Evolutionary conservation across 176 grass and related monocot genomes (phyloP), one percentile per base, ranked within the genome.

Genomic region (Neostapfia colusana): DNA sequence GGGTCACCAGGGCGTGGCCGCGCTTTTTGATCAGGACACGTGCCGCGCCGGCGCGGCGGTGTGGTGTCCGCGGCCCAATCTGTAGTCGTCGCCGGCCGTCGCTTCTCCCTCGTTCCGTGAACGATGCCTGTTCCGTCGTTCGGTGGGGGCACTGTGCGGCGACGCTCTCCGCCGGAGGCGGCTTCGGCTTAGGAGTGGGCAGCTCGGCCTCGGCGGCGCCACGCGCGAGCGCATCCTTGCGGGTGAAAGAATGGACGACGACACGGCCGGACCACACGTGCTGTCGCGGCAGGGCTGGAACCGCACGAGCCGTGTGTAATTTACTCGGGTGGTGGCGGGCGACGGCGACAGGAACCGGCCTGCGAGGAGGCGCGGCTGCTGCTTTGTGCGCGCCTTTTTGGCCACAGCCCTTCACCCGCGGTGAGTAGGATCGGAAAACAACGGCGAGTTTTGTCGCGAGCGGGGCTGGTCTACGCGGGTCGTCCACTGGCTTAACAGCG

Each of bases 281-380:
- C 3, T 57, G 54, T 11, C n/a, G 21, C 6, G 7, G 7, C 54
- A 57, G 21, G 8, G 13, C 26, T 43, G 10, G 42, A 0, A 9
- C 8, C 11, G 56, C 42, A 1, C 67, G 36, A 7, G 21, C 41
- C 21, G 15, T 28, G 31, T 2, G 56, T 51, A 69, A 3, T 86
- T 63, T 83, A 79, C 69, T 48, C 15, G 10, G 24, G 43, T 39
- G 69, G 81, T 83, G 81, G 75, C 36, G 4, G 73, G 26, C 75
- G 86, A 88, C 86, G 81, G 63, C 75, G 86, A 88, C 86, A 46
- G 69, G 50, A 88, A 88, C 86, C 85, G 75, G 85, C 86, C 85
- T 69, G 85, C 63, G 81, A 61, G 66, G 39, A 25, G 21, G 38
- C 6, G 31, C 23, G 13, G 23, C 8, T 44, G 21, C 54, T 57